Base-by-base conservation (phyloP, 1,284 basidiomycete species). In the Austropuccinia psidii region DNA sequence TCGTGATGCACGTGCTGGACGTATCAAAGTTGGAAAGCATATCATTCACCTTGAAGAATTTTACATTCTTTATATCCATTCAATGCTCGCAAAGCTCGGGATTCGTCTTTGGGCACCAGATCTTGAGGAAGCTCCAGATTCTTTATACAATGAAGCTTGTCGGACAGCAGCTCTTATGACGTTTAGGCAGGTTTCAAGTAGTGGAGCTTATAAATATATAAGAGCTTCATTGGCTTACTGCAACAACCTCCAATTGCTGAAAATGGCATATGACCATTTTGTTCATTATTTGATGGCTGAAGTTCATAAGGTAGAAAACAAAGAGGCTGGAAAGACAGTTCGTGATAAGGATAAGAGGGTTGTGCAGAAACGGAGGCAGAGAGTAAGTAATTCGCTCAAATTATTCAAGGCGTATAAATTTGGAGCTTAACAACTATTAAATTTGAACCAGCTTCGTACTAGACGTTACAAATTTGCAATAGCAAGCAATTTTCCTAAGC, bases 71-170 rank as follows among this genome's bases (percentile, higher is more conserved):
- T 60, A 70, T 27, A 50, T 70, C 4, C 55, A 61, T 31, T 55
- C n/a, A 9, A 37, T 49, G 31, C 43, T 70, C 1, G 41, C 68
- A 17, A 70, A 70, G 33, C 15, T 57, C 2, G 68, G 55, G 6
- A 70, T 70, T 29, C 27, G 43, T 13, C 45, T 31, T 21, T 70
- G 68, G 68, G 68, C 55, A 0, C 68, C 68, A 27, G 52, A 70
- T 24, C 45, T 70, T 33, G 57, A 70, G 1, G 68, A 37, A 39
- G 45, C 31, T 4, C 29, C 31, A 7, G 31, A 70, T 24, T 60
- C 33, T 45, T 31, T 70, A 8, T 70, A 24, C 31, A 70, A 70
- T 29, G 11, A 31, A 15, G 58, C 69, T 11, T 72, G 69, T 17
- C 37, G 47, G 0, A 41, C 62, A 24, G 17, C 57, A 17, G 31